A percentile compares a stretch with the other conserved stretches of the same genome.
Evolutionary conservation across 805 yeast genomes (phyloP).

Genomic region (Kuraishia piskuri): DNA sequence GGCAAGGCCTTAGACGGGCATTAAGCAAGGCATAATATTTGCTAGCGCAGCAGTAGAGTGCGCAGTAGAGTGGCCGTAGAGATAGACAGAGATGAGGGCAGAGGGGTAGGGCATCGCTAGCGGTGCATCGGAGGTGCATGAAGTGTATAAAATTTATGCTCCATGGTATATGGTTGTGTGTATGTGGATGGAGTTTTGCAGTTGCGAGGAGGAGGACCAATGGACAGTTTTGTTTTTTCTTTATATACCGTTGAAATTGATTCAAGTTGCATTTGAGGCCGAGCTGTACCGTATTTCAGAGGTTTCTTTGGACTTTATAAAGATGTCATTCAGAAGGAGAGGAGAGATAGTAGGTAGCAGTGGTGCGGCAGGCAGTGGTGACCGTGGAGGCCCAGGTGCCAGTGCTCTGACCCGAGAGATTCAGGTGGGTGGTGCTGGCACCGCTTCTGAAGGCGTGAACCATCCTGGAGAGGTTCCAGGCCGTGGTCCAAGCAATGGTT

Average conservation of each 20-base stretch:
- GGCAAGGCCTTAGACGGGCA: background rate
- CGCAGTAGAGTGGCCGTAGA: no score
- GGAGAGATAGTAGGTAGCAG: slow-evolving; percentile 34
- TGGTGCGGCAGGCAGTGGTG: no score
- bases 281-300: no score
- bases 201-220: no score
- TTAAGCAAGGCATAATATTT: background rate
- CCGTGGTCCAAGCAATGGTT: background rate
- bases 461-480: background rate
- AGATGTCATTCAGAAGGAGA: slow-evolving; percentile 54
- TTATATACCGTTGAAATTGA: no score
- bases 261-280: no score
- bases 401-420: slow-evolving; percentile 2
- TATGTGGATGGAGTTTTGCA: background rate
- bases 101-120: background rate
- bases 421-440: background rate
- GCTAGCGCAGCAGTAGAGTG: no score
- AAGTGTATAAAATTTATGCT: background rate
- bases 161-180: background rate
- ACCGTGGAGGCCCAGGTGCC: no score
- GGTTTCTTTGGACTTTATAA: no score
- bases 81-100: no score
- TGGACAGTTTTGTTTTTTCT: no score
- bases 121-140: background rate
- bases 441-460: slow-evolving; percentile 9